Evolutionary conservation across 2,329 filamentous ascomycete species (phyloP).

Genomic region (Blastomyces parvus): DNA sequence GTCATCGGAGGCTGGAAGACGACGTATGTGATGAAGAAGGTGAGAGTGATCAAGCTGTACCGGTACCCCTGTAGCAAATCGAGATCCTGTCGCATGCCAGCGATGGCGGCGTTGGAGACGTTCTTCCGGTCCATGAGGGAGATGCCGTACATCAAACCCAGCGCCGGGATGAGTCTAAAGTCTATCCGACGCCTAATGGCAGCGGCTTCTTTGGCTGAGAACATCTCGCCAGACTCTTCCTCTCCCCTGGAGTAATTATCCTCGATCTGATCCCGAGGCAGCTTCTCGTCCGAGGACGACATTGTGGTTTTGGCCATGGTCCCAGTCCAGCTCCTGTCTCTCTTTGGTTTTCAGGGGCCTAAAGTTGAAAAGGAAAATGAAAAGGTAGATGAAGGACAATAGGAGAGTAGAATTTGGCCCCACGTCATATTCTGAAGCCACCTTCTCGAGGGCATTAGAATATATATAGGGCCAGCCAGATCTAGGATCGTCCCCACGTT

Average conservation of each 20-base stretch:
- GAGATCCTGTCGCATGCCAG: constrained; percentile 35
- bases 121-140: constrained; percentile 70
- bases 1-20: constrained; percentile 64
- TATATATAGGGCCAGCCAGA: neutral
- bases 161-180: constrained; percentile 48
- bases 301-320: neutral
- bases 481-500: neutral
- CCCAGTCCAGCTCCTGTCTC: neutral
- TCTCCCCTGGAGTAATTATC: constrained; percentile 7
- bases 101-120: constrained; percentile 60
- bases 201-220: constrained; percentile 52
- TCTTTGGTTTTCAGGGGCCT: neutral
- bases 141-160: constrained; percentile 59
- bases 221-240: constrained; percentile 21
- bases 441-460: neutral
- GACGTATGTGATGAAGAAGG: constrained; percentile 67
- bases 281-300: neutral
- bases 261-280: constrained; percentile 7
- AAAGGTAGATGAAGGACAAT: neutral
- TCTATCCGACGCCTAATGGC: constrained; percentile 60
- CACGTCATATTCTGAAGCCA: neutral
- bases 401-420: neutral
- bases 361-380: neutral
- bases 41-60: constrained; percentile 52
- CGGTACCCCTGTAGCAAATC: constrained; percentile 20